Base-by-base conservation (phyloP, 148 eudicot genomes). In the Polygonum aviculare region DNA sequence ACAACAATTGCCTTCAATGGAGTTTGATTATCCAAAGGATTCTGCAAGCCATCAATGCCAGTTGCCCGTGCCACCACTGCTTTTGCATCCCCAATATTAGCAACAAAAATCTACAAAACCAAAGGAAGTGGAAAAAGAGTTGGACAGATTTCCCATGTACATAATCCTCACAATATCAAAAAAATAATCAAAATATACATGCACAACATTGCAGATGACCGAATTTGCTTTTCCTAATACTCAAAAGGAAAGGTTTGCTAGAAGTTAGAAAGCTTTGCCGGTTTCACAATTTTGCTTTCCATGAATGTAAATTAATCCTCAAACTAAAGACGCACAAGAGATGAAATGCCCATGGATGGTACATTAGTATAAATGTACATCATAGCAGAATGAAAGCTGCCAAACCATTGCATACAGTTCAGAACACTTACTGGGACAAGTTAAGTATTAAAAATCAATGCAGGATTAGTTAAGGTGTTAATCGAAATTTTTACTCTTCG, bases 71-170 rank as follows among this genome's bases (percentile, higher is more conserved):
- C 97, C 69, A 90, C 87, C 79, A 93, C 91, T 50, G 97, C 97
- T 82, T 90, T 93, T 78, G 97, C 97, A 86, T 93, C 97, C 65
- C 97, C 97, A 86, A 93, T 84, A 78, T 93, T 93, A 74, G 97
- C 95, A 62, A 90, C 90, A 85, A 93, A 92, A 74, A 93, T 94
- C 97, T 93, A 60, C 11, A 63, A 12, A 33, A 80, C 31, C 15
- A 77, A 33, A 77, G 19, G 44, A 11, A 49, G 14, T 41, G 12
- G 41, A 2, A 41, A 5, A 44, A 60, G 55, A 31, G 40, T 35
- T 67, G 10, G 72, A 67, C 36, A 21, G 21, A 67, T 67, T 0
- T 7, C 45, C 10, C 40, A 67, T 38, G 72, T 10, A 36, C 7
- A 67, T 21, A 67, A 63, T 67, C 44, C 72, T 67, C 44, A 15